A percentile compares a stretch with the other conserved stretches of the same genome.
Evolutionary conservation across 78 protist genomes (phyloP).

Genomic region (Anaeramoeba flamelloides): DNA sequence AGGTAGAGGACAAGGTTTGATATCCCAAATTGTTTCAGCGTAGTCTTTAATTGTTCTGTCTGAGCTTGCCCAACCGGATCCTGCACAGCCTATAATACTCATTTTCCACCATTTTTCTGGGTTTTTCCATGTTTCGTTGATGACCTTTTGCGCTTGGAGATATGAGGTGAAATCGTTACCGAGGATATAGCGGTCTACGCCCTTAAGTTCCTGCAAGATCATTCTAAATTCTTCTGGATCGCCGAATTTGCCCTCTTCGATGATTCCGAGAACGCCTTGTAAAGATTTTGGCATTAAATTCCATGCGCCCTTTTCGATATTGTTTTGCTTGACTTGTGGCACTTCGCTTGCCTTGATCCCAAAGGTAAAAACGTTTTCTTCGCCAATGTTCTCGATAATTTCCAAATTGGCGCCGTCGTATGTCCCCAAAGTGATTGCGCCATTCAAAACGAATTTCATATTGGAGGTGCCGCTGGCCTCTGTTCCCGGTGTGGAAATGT

Average conservation of each 20-base stretch:
- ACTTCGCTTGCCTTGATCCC: slow-evolving; percentile 34
- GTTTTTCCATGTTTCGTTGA: slow-evolving; percentile 15
- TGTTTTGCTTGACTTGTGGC: background rate
- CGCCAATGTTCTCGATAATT: slow-evolving; percentile 21
- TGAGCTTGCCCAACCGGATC: slow-evolving; percentile 43
- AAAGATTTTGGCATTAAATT: too few relatives aligned
- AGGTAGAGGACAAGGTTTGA: slow-evolving; percentile 26
- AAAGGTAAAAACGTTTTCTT: slow-evolving; percentile 35
- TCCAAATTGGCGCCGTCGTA: slow-evolving; percentile 85
- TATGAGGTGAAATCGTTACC: slow-evolving; percentile 37
- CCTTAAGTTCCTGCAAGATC: too few relatives aligned
- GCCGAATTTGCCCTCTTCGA: slow-evolving; percentile 48
- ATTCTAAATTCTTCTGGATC: slow-evolving; percentile 12
- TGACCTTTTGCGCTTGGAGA: slow-evolving; percentile 16
- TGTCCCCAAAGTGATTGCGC: slow-evolving; percentile 76
- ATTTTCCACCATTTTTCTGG: slow-evolving; percentile 9
- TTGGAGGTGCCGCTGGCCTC: slow-evolving; percentile 69
- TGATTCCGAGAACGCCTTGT: slow-evolving; percentile 31
- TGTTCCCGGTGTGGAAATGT: too few relatives aligned
- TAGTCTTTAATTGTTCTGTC: slow-evolving; percentile 78
- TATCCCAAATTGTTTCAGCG: slow-evolving; percentile 67
- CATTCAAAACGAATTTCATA: slow-evolving; percentile 81
- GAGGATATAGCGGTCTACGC: slow-evolving; percentile 52
- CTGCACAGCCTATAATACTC: slow-evolving; percentile 9
- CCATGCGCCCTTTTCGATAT: too few relatives aligned